Evolutionary conservation across 2,329 filamentous ascomycete genomes (phyloP).

Genomic region (Magnaporthales sp.): DNA sequence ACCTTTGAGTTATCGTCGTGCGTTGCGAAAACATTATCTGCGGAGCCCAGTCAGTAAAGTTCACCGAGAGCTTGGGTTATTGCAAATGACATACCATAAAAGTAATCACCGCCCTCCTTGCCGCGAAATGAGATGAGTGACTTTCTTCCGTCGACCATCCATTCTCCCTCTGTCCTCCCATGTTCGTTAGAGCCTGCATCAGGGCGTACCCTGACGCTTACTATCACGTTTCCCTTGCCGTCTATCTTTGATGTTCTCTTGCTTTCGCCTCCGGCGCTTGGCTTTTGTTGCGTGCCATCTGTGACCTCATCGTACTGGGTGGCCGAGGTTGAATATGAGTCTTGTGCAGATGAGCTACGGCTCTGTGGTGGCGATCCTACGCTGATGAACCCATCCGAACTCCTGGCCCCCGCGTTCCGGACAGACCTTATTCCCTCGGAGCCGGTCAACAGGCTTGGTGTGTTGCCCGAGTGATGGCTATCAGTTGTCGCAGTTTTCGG

Average conservation of each 20-base stretch:
- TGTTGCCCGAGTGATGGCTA: slow-evolving; percentile 36
- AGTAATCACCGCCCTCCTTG: slow-evolving; percentile 85
- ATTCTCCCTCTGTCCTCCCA: slow-evolving; percentile 64
- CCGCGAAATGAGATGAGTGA: slow-evolving; percentile 77
- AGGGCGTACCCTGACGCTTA: slow-evolving; percentile 88
- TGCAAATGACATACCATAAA: slow-evolving; percentile 59
- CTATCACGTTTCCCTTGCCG: slow-evolving; percentile 86
- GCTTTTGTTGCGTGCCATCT: slow-evolving; percentile 37
- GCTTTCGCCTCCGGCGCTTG: slow-evolving; percentile 21
- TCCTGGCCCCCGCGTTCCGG: slow-evolving; percentile 50
- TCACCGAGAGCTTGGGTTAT: slow-evolving; percentile 8
- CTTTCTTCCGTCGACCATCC: slow-evolving; percentile 81
- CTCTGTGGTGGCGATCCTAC: slow-evolving; percentile 79
- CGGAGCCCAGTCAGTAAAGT: not conserved
- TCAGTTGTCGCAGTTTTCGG: slow-evolving; percentile 47
- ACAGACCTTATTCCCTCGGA: slow-evolving; percentile 68
- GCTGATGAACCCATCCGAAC: slow-evolving; percentile 68
- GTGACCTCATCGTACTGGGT: slow-evolving; percentile 78
- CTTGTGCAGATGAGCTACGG: slow-evolving; percentile 83
- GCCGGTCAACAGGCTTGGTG: slow-evolving; percentile 71
- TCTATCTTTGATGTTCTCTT: slow-evolving; percentile 52
- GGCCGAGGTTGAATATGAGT: slow-evolving; percentile 82
- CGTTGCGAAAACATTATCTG: slow-evolving; percentile 93
- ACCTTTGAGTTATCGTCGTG: slow-evolving; percentile 92
- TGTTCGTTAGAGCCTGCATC: slow-evolving; percentile 59